phyloP scores from a whole-genome alignment of 2,329 filamentous ascomycete genomes.

The Verticillium zaregamsianum region DNA sequence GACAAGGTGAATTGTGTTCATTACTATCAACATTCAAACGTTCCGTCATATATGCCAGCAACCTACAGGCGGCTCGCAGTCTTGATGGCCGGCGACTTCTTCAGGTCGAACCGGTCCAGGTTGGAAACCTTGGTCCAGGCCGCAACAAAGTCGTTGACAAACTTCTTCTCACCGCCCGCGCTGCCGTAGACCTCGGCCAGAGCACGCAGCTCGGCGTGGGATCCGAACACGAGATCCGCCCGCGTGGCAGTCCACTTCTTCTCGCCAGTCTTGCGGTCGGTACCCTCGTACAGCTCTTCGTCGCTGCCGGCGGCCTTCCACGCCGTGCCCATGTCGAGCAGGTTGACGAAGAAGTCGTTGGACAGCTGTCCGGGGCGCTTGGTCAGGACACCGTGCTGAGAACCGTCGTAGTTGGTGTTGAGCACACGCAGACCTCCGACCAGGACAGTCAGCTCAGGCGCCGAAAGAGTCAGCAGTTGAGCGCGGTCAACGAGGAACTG shows the following conservation, averaged over 20 bases:
- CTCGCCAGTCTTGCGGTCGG: constrained; percentile 60
- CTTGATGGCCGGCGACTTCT: constrained; percentile 4
- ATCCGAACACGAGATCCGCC: constrained; percentile 66
- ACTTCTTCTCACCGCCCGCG: constrained; percentile 57
- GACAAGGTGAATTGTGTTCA: neutral
- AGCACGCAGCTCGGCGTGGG: constrained; percentile 69
- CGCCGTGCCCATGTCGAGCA: constrained; percentile 61
- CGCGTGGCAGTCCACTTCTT: constrained; percentile 69
- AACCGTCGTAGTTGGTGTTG: constrained; percentile 68
- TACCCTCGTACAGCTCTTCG: constrained; percentile 57
- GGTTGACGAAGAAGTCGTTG: constrained; percentile 80
- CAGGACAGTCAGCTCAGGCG: constrained; percentile 67
- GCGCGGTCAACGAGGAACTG: constrained; percentile 69
- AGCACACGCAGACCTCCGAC: constrained; percentile 69
- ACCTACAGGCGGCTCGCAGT: neutral
- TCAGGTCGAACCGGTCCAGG: constrained; percentile 64
- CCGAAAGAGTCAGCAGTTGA: constrained; percentile 64
- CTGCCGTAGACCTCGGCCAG: constrained; percentile 66
- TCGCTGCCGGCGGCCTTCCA: constrained; percentile 47
- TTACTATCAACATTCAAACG: neutral
- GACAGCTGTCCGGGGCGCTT: constrained; percentile 63
- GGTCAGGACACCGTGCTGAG: constrained; percentile 64
- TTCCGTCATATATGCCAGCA: neutral
- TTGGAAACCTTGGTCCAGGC: constrained; percentile 76
- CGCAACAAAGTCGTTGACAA: constrained; percentile 66